Evolutionary conservation across 371 early-diverging fungal genomes (phyloP), one percentile per base, ranked within the genome.

Genomic region (Globomyces sp.): DNA sequence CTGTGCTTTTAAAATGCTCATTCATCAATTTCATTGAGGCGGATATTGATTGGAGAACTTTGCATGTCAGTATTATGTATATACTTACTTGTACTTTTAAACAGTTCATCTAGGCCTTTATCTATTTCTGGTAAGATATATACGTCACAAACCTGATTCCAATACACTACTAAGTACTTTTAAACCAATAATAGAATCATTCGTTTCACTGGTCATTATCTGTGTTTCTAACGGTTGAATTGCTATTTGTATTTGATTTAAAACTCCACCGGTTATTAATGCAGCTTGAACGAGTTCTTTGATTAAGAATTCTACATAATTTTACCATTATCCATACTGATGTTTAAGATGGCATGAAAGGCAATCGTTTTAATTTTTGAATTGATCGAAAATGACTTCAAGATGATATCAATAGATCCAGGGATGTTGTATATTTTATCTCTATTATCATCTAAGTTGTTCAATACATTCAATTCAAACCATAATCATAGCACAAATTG

Each of bases 401-500:
- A 47, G 39, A 34, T 84, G 73, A 10, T 85, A 85, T 8, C 10
- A 11, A 13, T 46, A 11, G 34, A 80, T 24, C 24, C 24, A 24
- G 24, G 24, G 24, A 24, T 24, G 24, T 24, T 24, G 24, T 24
- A 75, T 0, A 90, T 79, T 34, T 74, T 78, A 59, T 87, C 85
- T 13, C 92, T 75, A 68, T 89, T 92, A 0, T 70, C 76, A 64
- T 88, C 92, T 90, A 57, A 1, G 42, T 4, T 42, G 44, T 55
- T 36, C 39, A 50, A 11, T 61, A 37, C 47, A 42, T 41, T 36
- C 39, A 50, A 11, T 61, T 34, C 47, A 42, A 24, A 90, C 92
- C 89, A 69, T 89, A 78, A 73, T 92, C 91, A 73, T 85, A 89
- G 64, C 91, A 92, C 43, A 89, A 72, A 66, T 92, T 92, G 11